These are phyloP conservation scores for Postia placenta DNA, from an alignment of 768 basidiomycete species.

Conservation along the genomic window DNA sequence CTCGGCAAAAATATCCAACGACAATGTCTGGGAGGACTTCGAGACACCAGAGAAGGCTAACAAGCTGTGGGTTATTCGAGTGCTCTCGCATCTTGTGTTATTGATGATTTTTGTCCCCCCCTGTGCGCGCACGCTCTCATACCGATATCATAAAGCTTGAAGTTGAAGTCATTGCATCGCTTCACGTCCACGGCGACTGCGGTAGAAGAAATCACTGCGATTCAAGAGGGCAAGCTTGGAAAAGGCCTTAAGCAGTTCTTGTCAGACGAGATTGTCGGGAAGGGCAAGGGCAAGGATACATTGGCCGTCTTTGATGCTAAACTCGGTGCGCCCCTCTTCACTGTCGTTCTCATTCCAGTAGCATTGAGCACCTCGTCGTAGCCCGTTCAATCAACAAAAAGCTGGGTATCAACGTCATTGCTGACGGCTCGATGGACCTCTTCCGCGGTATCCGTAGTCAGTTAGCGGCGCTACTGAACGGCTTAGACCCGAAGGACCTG, in stretches of 20 bases:
- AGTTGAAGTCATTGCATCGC: slow-evolving; percentile 91
- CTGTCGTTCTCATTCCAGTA: background rate
- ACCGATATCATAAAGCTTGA: slow-evolving; percentile 49
- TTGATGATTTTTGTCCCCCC: background rate
- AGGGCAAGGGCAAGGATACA: slow-evolving; percentile 85
- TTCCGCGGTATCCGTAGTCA: slow-evolving; percentile 96
- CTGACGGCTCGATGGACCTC: slow-evolving; percentile 68
- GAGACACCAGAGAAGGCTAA: slow-evolving; percentile 88
- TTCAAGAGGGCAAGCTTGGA: slow-evolving; percentile 89
- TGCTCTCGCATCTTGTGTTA: slow-evolving; percentile 4
- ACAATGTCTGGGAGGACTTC: slow-evolving; percentile 89
- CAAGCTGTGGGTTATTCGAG: slow-evolving; percentile 66
- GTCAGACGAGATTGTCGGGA: slow-evolving; percentile 77
- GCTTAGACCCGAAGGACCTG: slow-evolving; percentile 88
- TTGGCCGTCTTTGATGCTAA: slow-evolving; percentile 85
- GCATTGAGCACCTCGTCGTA: slow-evolving; percentile 21
- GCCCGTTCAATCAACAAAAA: slow-evolving; percentile 90
- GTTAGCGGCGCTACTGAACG: slow-evolving; percentile 80
- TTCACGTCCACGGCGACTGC: slow-evolving; percentile 96
- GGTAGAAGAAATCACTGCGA: slow-evolving; percentile 91
- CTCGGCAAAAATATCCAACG: slow-evolving; percentile 79
- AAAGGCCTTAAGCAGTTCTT: slow-evolving; percentile 93
- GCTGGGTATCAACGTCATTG: slow-evolving; percentile 79
- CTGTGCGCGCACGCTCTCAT: background rate
- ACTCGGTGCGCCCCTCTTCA: slow-evolving; percentile 55